Base-by-base conservation (phyloP, 176 grass and related monocot genomes). In the Puccinellia tenuiflora region DNA sequence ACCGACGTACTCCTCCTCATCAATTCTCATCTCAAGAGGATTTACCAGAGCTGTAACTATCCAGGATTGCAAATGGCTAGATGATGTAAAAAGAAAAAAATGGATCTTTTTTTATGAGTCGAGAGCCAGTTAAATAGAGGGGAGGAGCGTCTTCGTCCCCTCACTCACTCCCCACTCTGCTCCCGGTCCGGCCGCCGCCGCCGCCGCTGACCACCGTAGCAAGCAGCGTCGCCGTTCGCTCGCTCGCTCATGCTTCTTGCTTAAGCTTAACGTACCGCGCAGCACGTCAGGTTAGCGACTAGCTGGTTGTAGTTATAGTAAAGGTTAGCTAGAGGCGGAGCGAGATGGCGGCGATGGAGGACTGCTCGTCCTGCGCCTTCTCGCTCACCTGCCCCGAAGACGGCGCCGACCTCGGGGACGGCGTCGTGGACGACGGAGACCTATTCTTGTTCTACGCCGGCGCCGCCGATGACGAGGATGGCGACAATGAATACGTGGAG, bases 381-480 rank as follows among this genome's bases (percentile, higher is more conserved):
- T 90, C 88, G 47, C 86, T 97, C 13, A 83, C 89, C 25, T 97
- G 95, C 81, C 86, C 92, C 67, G 95, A 97, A 42, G 88, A 97
- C 65, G 55, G 89, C 86, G 35, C 83, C 39, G 90, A 89, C 20
- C 83, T 97, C 22, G 90, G 85, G 8, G 78, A 83, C 42, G 82
- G 43, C 24, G 82, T 73, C 37, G 92, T 86, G 13, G 80, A 84
- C 34, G 81, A 89, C 76, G 87, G 47, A 5, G 62, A 75, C 12
- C 8, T 81, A 25, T 65, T 86, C 26, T 76, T 79, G 4, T 70
- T 51, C 24, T 77, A 79, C 31, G 38, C 77, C 69, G 79, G 43
- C 26, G 65, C 59, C 3, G 66, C 55, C 4, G 46, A 20, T 12
- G 79, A 28, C 6, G 72, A 77, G 6, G 91, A 96, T 11, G 82